Evolutionary conservation across 2,329 filamentous ascomycete genomes (phyloP), one percentile per base, ranked within the genome.

Genomic region (Aspergillus flavus): DNA sequence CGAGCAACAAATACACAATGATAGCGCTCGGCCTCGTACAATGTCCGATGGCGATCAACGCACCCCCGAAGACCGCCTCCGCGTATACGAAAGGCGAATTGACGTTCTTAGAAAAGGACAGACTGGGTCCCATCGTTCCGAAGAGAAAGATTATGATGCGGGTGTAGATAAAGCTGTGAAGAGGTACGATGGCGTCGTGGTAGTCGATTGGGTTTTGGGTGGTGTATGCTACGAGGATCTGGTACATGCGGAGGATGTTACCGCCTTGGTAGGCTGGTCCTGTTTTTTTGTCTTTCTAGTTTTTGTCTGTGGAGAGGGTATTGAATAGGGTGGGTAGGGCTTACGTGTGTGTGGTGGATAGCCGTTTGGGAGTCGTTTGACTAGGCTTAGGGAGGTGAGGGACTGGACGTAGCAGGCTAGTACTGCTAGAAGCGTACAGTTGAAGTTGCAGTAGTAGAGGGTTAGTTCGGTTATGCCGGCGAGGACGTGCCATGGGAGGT

Each of bases 221-320:
- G 39, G 52, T 52, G 43, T 59, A 63, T 52, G 61, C 61, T 6
- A 48, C 46, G 57, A 63, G 56, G 3, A 63, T 63, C 21, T 56
- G 57, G 1, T 30, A 9, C 4, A 52, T 48, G 2, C 61, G 61
- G 41, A 59, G 50, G 23, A 59, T 12, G 19, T 41, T n/a, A 11
- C 61, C 61, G 21, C 41, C 61, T 50, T 63, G 61, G 52, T 63
- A 63, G 11, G 41, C 30, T 28, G 61, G 61, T 6, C 57, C 61
- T 63, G n/a, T n/a, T 34, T 41, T 19, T 7, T 32, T 19, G 19
- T n/a, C 6, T 4, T 41, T 19, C 7, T 41, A 19, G 10, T 6
- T 39, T 39, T 30, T 6, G 12, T 32, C 1, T 34, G 19, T 34
- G 26, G 45, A 14, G 3, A 16, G 30, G 23, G 43, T 30, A 16